A percentile compares a stretch with the other conserved stretches of the same genome.
Evolutionary conservation across 768 basidiomycete genomes (phyloP).

Genomic region (Crassisporium funariophilum): DNA sequence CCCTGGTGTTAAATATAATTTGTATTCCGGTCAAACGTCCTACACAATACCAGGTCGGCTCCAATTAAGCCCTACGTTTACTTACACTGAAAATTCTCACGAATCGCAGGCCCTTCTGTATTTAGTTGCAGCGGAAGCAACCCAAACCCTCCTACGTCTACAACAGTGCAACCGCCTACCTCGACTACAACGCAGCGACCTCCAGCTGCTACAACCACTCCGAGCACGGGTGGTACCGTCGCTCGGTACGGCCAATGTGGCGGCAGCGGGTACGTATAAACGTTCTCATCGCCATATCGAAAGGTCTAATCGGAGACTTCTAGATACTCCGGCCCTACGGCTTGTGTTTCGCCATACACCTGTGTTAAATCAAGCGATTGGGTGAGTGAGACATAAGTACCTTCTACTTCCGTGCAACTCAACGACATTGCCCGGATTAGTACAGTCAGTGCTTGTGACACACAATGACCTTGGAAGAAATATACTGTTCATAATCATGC

Average conservation of each 20-base stretch:
- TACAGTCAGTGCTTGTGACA: slow-evolving; percentile 37
- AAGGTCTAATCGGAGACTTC: slow-evolving; percentile 35
- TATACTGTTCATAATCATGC: too few relatives aligned
- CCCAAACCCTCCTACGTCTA: slow-evolving; percentile 12
- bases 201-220: slow-evolving; percentile 19
- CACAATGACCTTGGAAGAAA: too few relatives aligned
- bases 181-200: slow-evolving; percentile 19
- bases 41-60: slow-evolving; percentile 44
- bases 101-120: slow-evolving; percentile 34
- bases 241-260: slow-evolving; percentile 47
- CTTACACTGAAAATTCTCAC: background rate
- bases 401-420: background rate
- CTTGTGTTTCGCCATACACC: slow-evolving; percentile 22
- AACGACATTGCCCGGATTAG: slow-evolving; percentile 17
- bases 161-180: slow-evolving; percentile 13
- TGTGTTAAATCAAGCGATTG: slow-evolving; percentile 21
- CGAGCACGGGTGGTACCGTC: slow-evolving; percentile 32
- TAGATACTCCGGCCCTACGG: slow-evolving; percentile 19
- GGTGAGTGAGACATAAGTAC: slow-evolving; percentile 12
- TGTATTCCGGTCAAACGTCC: slow-evolving; percentile 38
- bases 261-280: slow-evolving; percentile 33
- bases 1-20: slow-evolving; percentile 49
- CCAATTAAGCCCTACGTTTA: background rate
- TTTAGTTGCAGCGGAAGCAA: slow-evolving; percentile 37
- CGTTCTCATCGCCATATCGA: background rate